Percentiles rank a stretch among this genome's conserved stretches.
These are phyloP conservation scores for Penicillium fuscoglaucum DNA, from an alignment of 2,329 filamentous ascomycete genomes.

Conservation along the genomic window DNA sequence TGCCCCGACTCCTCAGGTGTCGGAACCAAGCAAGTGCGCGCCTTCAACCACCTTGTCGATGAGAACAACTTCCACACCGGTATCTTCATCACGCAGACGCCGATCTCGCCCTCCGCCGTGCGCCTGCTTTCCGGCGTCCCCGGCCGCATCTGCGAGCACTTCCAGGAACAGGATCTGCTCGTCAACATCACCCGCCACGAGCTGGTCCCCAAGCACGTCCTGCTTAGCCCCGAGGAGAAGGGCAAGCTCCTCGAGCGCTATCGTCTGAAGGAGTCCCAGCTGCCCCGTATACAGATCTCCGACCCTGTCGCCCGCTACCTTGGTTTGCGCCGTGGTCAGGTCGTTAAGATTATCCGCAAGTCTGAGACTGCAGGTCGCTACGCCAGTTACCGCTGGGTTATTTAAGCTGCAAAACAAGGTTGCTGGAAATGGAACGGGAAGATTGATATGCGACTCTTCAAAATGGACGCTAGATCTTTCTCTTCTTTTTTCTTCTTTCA, in stretches of 20 bases:
- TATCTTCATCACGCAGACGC: conserved; percentile 80
- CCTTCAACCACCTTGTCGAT: conserved; percentile 79
- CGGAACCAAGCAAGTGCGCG: conserved; percentile 88
- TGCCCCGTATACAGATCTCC: conserved; percentile 85
- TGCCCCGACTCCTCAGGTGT: conserved; percentile 70
- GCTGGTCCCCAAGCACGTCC: conserved; percentile 87
- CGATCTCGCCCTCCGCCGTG: conserved; percentile 81
- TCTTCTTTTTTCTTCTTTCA: background rate
- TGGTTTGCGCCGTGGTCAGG: conserved; percentile 84
- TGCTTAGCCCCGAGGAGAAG: conserved; percentile 91
- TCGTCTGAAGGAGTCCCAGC: conserved; percentile 93
- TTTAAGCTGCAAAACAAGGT: conserved; percentile 30
- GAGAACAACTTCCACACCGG: conserved; percentile 82
- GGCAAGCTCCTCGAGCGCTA: conserved; percentile 80
- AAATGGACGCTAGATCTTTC: background rate
- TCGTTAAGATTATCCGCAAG: conserved; percentile 97
- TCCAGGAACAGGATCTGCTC: conserved; percentile 90
- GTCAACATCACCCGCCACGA: conserved; percentile 99
- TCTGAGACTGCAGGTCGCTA: conserved; percentile 95
- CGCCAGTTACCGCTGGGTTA: conserved; percentile 82
- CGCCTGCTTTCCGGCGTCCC: conserved; percentile 80
- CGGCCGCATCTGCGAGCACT: conserved; percentile 84
- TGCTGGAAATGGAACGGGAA: background rate
- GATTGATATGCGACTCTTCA: background rate
- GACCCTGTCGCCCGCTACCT: conserved; percentile 93